These are phyloP conservation scores for Fusarium coffeatum DNA, from an alignment of 2,329 filamentous ascomycete species.

Conservation along the genomic window DNA sequence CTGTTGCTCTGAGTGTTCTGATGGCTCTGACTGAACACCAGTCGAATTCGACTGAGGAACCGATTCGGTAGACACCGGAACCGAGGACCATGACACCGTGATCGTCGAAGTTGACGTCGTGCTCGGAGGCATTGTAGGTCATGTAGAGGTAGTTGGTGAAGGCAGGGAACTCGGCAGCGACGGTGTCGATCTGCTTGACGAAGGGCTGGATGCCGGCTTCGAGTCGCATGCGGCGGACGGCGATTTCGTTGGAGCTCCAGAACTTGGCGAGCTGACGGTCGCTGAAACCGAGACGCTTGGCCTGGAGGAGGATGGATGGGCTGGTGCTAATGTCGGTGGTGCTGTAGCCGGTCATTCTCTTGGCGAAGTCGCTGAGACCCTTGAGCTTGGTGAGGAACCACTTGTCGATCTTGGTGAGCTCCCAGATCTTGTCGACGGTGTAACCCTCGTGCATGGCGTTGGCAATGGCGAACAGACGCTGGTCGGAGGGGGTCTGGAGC, in stretches of 20 bases:
- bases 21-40: constrained; percentile 98
- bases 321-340: constrained; percentile 73
- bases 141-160: constrained; percentile 96
- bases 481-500: constrained; percentile 95
- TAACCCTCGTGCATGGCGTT: constrained; percentile 97
- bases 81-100: constrained; percentile 96
- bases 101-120: constrained; percentile 86
- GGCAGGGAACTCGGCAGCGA: constrained; percentile 95
- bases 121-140: constrained; percentile 91
- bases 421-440: constrained; percentile 96
- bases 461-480: constrained; percentile 95
- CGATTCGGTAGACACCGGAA: constrained; percentile 96
- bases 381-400: constrained; percentile 97
- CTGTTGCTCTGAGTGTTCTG: constrained; percentile 84
- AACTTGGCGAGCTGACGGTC: constrained; percentile 95
- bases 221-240: constrained; percentile 84
- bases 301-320: constrained; percentile 76
- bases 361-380: constrained; percentile 88
- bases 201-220: constrained; percentile 88
- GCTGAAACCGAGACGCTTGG: constrained; percentile 94
- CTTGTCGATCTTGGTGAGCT: constrained; percentile 97
- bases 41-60: constrained; percentile 97
- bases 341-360: constrained; percentile 76
- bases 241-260: constrained; percentile 93
- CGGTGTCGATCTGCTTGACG: constrained; percentile 98